A percentile compares a stretch with the other conserved stretches of the same genome.
Evolutionary conservation across 495 filamentous ascomycete genomes (phyloP).

Genomic region (Lasiosphaeria miniovina): DNA sequence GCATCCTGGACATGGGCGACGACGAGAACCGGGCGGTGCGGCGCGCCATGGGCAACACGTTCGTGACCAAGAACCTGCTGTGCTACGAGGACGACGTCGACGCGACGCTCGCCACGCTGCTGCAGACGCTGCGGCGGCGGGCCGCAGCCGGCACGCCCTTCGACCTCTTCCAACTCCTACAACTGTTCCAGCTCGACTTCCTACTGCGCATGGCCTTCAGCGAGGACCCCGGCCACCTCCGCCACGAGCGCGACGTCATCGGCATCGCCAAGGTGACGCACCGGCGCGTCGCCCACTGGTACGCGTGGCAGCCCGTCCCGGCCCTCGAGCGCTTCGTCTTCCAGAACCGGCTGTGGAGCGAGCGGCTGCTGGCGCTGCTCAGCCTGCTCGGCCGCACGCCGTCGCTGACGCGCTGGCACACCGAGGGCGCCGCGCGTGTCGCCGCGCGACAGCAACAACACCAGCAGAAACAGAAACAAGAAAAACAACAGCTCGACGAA

Average conservation of each 20-base stretch:
- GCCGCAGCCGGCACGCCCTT: conserved; percentile 15
- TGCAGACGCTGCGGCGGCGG: conserved; percentile 16
- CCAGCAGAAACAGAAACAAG: neutral
- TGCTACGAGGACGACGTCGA: conserved; percentile 27
- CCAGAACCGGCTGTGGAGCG: conserved; percentile 26
- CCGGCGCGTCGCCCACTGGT: conserved; percentile 28
- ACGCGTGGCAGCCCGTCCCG: conserved; percentile 25
- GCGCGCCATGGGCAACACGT: conserved; percentile 29
- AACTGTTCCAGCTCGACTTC: conserved; percentile 28
- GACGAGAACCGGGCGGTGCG: conserved; percentile 24
- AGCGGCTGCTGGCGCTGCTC: conserved; percentile 5
- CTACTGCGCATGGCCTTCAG: conserved; percentile 27
- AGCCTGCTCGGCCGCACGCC: neutral
- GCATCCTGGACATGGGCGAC: conserved; percentile 25
- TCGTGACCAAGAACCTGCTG: conserved; percentile 24
- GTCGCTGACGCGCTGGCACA: conserved; percentile 13
- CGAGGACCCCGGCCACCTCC: conserved; percentile 22
- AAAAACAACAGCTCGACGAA: no score
- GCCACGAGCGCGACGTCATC: conserved; percentile 21
- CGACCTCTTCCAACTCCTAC: conserved; percentile 8
- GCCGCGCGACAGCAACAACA: conserved; percentile 9
- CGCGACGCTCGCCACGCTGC: conserved; percentile 20
- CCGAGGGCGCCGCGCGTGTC: conserved; percentile 16
- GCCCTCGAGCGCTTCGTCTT: conserved; percentile 26
- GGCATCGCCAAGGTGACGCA: conserved; percentile 23